Evolutionary conservation across 1,139 yeast species (phyloP).

Genomic region (Kurtzmaniella natalensis): DNA sequence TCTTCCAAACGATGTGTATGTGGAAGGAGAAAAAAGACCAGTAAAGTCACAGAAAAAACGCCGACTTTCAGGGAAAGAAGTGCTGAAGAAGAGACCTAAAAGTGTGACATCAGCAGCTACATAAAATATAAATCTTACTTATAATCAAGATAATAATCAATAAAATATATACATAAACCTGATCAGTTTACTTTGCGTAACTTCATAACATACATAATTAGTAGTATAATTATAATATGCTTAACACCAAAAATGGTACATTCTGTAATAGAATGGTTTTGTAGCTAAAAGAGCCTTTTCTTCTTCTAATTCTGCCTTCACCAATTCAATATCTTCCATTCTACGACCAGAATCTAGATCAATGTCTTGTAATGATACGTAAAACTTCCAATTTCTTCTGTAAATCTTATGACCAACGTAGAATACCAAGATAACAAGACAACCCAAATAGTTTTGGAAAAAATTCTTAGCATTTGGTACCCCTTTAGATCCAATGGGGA

Average conservation of each 20-base stretch:
- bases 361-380: slow-evolving; percentile 22
- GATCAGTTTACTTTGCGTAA: no score
- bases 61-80: slow-evolving; percentile 11
- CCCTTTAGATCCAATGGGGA: slow-evolving; percentile 26
- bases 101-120: slow-evolving; percentile 9
- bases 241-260: slow-evolving; percentile 17
- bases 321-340: slow-evolving; percentile 21
- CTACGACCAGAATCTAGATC: slow-evolving; percentile 34
- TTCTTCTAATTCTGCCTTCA: slow-evolving; percentile 18
- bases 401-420: slow-evolving; percentile 31
- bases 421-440: slow-evolving; percentile 27
- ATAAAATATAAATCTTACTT: not conserved
- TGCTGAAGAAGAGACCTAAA: slow-evolving; percentile 15
- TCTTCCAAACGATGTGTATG: slow-evolving; percentile 79
- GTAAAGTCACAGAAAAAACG: slow-evolving; percentile 38
- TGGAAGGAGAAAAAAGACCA: slow-evolving; percentile 75
- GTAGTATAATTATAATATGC: not conserved
- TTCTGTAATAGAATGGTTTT: slow-evolving; percentile 15
- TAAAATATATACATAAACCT: not conserved
- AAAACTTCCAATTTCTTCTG: slow-evolving; percentile 31
- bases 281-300: slow-evolving; percentile 9
- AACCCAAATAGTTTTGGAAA: slow-evolving; percentile 36
- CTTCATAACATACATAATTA: slow-evolving; percentile 2
- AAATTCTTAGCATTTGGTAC: slow-evolving; percentile 27
- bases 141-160: not conserved